Evolutionary conservation across 2,329 filamentous ascomycete genomes (phyloP).

Genomic region (Nakataea oryzae): DNA sequence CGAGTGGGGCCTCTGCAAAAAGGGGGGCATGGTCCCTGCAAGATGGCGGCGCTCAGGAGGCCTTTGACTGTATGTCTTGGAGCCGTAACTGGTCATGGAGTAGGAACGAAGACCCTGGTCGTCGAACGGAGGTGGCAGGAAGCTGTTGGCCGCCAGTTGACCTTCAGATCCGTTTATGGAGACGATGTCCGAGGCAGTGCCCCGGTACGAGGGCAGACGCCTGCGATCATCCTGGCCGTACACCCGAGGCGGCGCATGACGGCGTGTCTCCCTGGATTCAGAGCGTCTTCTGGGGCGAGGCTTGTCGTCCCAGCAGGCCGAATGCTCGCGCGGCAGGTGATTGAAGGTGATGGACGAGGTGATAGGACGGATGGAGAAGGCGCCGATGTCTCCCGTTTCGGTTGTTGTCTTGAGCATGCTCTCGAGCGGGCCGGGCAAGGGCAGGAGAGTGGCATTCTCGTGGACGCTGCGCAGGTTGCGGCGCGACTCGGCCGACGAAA

Average conservation of each 20-base stretch:
- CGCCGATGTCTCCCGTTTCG: slow-evolving; percentile 54
- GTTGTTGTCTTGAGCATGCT: slow-evolving; percentile 57
- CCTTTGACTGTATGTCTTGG: slow-evolving; percentile 20
- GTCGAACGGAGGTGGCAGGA: slow-evolving; percentile 30
- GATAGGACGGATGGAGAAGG: slow-evolving; percentile 42
- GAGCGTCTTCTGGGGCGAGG: slow-evolving; percentile 11
- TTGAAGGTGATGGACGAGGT: slow-evolving; percentile 21
- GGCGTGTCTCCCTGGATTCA: neutral
- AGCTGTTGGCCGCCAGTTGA: slow-evolving; percentile 30
- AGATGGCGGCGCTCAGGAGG: neutral
- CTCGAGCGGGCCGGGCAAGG: slow-evolving; percentile 43
- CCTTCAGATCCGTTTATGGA: slow-evolving; percentile 45
- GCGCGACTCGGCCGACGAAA: slow-evolving; percentile 3
- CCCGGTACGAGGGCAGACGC: slow-evolving; percentile 36
- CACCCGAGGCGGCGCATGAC: neutral
- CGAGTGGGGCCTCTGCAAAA: slow-evolving; percentile 42
- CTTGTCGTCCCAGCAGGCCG: slow-evolving; percentile 18
- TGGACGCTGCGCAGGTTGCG: slow-evolving; percentile 28
- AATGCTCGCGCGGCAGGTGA: slow-evolving; percentile 15
- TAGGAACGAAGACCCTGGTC: slow-evolving; percentile 37
- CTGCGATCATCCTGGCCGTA: slow-evolving; percentile 27
- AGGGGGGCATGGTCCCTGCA: neutral
- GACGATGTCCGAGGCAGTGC: slow-evolving; percentile 42
- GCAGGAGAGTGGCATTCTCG: slow-evolving; percentile 30
- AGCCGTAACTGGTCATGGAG: slow-evolving; percentile 43